phyloP scores from a whole-genome alignment of 164 flowering plant genomes.

The Aristolochia contorta region DNA sequence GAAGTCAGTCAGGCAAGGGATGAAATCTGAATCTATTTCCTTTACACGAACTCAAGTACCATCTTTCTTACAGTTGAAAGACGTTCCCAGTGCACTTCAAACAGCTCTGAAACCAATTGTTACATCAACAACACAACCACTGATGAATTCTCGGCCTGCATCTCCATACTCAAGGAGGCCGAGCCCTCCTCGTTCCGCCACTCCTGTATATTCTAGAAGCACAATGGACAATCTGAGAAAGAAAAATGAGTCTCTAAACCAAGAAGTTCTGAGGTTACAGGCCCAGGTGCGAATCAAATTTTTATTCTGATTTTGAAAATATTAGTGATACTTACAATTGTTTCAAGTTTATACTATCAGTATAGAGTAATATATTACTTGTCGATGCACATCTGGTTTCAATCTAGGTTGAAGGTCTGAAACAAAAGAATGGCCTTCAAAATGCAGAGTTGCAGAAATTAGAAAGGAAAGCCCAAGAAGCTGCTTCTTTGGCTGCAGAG shows the following conservation, averaged over 20 bases:
- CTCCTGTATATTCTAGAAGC: conserved; percentile 55
- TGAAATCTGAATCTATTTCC: conserved; percentile 29
- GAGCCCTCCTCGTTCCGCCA: conserved; percentile 60
- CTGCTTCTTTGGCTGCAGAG: conserved; percentile 32
- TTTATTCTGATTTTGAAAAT: too few relatives aligned
- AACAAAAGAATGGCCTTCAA: conserved; percentile 49
- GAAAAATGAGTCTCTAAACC: conserved; percentile 59
- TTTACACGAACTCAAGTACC: conserved; percentile 42
- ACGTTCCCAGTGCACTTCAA: conserved; percentile 45
- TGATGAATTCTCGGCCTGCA: conserved; percentile 31
- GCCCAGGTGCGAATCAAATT: conserved; percentile 32
- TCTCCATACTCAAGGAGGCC: conserved; percentile 71
- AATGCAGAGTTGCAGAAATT: conserved; percentile 49
- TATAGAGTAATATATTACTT: too few relatives aligned
- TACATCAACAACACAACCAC: conserved; percentile 20
- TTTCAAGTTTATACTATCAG: too few relatives aligned
- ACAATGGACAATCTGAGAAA: conserved; percentile 62
- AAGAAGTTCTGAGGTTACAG: conserved; percentile 63
- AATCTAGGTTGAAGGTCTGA: conserved; percentile 48
- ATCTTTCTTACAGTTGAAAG: conserved; percentile 43
- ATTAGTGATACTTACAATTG: too few relatives aligned
- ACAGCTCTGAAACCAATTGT: conserved; percentile 34
- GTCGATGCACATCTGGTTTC: too few relatives aligned
- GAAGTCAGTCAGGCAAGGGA: conserved; percentile 27
- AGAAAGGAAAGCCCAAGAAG: conserved; percentile 32